Base-by-base conservation (phyloP, 1,284 basidiomycete species). In the Puccinia coronata region DNA sequence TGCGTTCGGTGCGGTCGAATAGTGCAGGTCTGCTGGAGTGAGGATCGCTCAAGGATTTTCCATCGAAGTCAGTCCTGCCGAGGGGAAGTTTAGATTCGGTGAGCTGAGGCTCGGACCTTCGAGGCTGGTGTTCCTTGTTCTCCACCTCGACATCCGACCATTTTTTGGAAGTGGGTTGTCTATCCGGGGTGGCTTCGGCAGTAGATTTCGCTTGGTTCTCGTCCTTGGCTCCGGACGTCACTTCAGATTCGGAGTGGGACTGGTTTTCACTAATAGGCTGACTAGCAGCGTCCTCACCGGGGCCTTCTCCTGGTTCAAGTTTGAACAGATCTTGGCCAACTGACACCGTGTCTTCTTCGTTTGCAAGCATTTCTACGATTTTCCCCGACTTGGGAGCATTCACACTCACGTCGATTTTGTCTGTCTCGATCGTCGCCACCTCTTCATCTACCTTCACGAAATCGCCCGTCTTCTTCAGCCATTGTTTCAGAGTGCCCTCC, bases 361-460 rank as follows among this genome's bases (percentile, higher is more conserved):
- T 90, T 59, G 92, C 95, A 65, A 96, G 90, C 41, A 93, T 88
- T 87, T 98, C 93, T 31, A 91, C 90, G 84, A 99, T 95, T 81
- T 90, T 96, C 41, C 96, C 96, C 14, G 94, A 90, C 84, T 91
- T 89, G 23, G 96, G 93, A 16, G 96, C 94, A 86, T 98, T 99
- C 82, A 99, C 96, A 12, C 94, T 92, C 63, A 99, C 94, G 86
- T 99, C 96, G 84, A 98, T 98, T 95, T 98, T 98, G 90, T 99
- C 96, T 18, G 96, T 99, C 89, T 99, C 96, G 84, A 99, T 98
- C 69, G 94, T 96, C 36, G 95, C 96, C 81, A 99, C 90, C 88
- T 99, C 96, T 88, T 99, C 96, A 86, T 98, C 95, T 59, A 90
- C 92, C 86, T 92, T 90, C 82, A 99, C 95, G 82, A 88, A 90